Evolutionary conservation across 169 alveolate genomes (phyloP).

Genomic region (Plasmodium gonderi): DNA sequence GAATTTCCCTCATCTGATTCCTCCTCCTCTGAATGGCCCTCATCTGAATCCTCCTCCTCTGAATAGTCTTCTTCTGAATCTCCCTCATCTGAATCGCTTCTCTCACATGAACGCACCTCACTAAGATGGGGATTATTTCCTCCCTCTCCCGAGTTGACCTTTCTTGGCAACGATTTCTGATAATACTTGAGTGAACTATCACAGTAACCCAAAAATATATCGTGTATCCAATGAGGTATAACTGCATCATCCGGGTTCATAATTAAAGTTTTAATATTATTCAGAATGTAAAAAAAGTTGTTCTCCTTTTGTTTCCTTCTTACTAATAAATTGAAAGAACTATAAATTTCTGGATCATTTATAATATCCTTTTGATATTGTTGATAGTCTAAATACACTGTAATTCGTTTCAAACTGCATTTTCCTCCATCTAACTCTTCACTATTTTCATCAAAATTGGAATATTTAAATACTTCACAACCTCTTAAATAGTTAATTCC

Average conservation of each 20-base stretch:
- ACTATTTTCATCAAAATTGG: conserved; percentile 76
- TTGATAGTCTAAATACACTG: conserved; percentile 86
- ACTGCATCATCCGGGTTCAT: conserved; percentile 82
- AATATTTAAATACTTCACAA: conserved; percentile 49
- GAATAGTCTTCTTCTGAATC: not conserved
- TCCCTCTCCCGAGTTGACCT: conserved; percentile 46
- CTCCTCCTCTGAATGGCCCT: not conserved
- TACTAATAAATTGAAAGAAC: conserved; percentile 87
- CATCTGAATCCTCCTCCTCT: not conserved
- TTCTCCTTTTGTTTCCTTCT: conserved; percentile 92
- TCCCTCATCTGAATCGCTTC: conserved; percentile 36
- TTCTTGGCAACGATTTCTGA: conserved; percentile 70
- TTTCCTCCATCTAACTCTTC: conserved; percentile 78
- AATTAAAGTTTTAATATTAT: conserved; percentile 87
- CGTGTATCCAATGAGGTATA: conserved; percentile 87
- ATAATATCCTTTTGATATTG: conserved; percentile 87
- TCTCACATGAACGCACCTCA: not conserved
- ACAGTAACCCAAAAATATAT: conserved; percentile 87
- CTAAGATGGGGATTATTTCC: not conserved
- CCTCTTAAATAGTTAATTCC: conserved; percentile 75
- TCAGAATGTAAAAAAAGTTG: conserved; percentile 90
- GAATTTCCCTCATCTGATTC: not conserved
- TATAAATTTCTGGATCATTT: conserved; percentile 87
- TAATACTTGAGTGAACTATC: conserved; percentile 80
- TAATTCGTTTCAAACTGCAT: conserved; percentile 74